Conservation (phyloP, 2,329 filamentous ascomycete genomes). For the Thielaviopsis euricoi region DNA sequence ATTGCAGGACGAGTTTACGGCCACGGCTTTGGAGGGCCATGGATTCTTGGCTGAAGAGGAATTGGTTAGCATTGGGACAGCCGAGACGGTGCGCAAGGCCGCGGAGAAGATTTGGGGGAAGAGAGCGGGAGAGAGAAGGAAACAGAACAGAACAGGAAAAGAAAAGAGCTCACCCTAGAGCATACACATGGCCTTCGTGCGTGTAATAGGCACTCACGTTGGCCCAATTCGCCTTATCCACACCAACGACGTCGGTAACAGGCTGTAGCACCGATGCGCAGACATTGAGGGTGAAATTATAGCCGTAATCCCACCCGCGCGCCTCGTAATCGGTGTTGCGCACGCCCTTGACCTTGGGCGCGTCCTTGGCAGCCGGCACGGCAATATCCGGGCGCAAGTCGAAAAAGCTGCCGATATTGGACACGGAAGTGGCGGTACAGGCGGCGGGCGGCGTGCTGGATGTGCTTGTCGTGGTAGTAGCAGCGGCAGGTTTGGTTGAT, state of each 20-base stretch:
- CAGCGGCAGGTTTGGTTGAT: constrained; percentile 20
- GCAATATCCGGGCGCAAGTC: constrained; percentile 40
- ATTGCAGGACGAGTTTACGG: constrained; percentile 61
- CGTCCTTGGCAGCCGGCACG: constrained; percentile 24
- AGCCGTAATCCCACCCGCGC: constrained; percentile 58
- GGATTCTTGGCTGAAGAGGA: constrained; percentile 32
- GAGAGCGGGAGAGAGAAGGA: not conserved
- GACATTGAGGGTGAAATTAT: constrained; percentile 73
- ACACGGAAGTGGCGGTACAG: constrained; percentile 39
- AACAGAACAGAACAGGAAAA: not conserved
- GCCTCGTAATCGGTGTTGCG: constrained; percentile 39
- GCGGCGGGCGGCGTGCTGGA: constrained; percentile 17
- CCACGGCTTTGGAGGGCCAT: constrained; percentile 42
- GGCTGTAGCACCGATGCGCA: constrained; percentile 59
- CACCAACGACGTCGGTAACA: constrained; percentile 44
- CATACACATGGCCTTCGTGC: constrained; percentile 47
- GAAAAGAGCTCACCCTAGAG: constrained; percentile 46
- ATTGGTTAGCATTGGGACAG: not conserved
- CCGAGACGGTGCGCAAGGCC: not conserved
- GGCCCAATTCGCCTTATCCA: constrained; percentile 43
- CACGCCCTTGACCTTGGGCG: constrained; percentile 25
- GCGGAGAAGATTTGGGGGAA: not conserved
- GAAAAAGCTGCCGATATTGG: constrained; percentile 40
- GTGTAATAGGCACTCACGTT: constrained; percentile 71
- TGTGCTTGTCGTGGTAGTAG: constrained; percentile 25